Conservation (phyloP, 371 early-diverging fungal genomes). For the Mycotypha africana region DNA sequence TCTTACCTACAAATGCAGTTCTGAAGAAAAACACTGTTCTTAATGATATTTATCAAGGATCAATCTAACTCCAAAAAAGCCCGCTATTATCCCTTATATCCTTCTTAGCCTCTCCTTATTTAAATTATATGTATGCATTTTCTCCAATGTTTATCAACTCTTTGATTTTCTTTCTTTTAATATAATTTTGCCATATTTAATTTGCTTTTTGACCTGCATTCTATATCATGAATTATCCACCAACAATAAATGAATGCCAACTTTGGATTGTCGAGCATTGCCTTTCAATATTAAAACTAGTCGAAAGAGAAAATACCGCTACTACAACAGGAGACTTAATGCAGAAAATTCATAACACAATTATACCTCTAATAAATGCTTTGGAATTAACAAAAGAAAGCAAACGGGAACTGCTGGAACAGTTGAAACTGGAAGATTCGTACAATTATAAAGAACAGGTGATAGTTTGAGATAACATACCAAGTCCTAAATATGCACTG, state of each 20-base stretch:
- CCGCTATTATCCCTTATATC: no score
- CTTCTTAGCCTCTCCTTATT: background rate
- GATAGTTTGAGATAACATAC: no score
- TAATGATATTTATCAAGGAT: constrained; percentile 16
- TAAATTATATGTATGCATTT: no score
- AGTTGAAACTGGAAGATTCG: no score
- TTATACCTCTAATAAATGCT: no score
- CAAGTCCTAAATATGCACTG: no score
- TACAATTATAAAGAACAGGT: no score
- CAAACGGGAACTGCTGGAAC: no score
- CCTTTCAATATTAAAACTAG: background rate
- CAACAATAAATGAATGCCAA: constrained; percentile 7
- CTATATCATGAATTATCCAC: constrained; percentile 8
- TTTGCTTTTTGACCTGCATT: no score
- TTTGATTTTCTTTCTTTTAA: background rate
- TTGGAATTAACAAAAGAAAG: no score
- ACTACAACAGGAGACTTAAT: constrained; percentile 1
- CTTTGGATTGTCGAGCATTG: constrained; percentile 13
- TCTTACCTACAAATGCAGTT: constrained; percentile 8
- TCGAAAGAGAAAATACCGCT: constrained; percentile 4
- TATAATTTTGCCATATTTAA: no score
- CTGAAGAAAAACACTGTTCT: constrained; percentile 22
- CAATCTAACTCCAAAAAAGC: background rate
- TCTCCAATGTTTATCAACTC: background rate
- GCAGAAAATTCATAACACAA: constrained; percentile 2